Evolutionary conservation across 2,329 filamentous ascomycete genomes (phyloP), one percentile per base, ranked within the genome.

Genomic region (Cladosporium oxysporum): DNA sequence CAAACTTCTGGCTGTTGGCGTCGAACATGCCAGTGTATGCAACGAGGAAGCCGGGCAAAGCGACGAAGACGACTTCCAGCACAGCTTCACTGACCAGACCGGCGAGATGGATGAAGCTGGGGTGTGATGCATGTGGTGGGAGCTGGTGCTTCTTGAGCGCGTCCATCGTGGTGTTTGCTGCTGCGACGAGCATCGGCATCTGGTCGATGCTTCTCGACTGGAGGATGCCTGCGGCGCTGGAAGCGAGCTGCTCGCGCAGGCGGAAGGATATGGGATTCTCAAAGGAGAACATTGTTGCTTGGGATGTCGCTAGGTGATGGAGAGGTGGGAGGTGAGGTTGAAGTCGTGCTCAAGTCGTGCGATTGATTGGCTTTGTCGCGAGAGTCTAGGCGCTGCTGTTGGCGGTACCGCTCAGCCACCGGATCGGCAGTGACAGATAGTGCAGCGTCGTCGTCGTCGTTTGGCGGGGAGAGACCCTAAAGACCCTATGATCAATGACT

Each of bases 81-180:
- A 97, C 93, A 12, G 95, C 95, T 80, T 96, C 93, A 74, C 97
- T 97, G 71, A 98, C 93, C 66, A 97, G 88, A 29, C 96, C 83
- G 47, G 88, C 84, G 33, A 97, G 84, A 72, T 93, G 85, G 66
- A 82, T 83, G 69, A 92, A 83, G 62, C 90, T 84, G 16, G 90
- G 89, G 70, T 92, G 89, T 61, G 77, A 76, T 50, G 74, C 73
- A 69, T 81, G 79, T 21, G 71, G 70, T 62, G 60, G 58, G 37
- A 37, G 55, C 31, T 62, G 44, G 37, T 63, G 33, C 58, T 68
- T 68, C 82, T 61, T 66, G 53, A 73, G 66, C 49, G 69, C 61
- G 59, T 67, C 69, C 66, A 73, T 70, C 35, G 72, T 74, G 64
- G 68, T 70, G 67, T 73, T 72, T 71, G 75, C 71, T 69, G 71